Conservation (phyloP, 768 basidiomycete genomes). For the Leucosporidium creatinivorum region DNA sequence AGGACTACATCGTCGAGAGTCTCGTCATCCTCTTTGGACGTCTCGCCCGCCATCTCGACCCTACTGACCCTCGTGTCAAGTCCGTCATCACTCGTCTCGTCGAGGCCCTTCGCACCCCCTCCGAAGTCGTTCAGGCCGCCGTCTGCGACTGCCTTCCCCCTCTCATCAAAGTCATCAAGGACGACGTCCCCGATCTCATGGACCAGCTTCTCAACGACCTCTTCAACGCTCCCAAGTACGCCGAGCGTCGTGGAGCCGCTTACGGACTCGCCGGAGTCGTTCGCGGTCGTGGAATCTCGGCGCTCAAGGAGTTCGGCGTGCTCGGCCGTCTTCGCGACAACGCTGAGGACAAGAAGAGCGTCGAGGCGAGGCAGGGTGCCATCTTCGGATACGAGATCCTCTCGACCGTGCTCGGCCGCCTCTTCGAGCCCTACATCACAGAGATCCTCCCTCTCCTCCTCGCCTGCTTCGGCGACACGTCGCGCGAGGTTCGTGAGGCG, state of each 20-base stretch:
- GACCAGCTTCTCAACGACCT: constrained; percentile 70
- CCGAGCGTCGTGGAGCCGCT: constrained; percentile 88
- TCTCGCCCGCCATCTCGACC: constrained; percentile 75
- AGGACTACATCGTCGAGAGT: constrained; percentile 86
- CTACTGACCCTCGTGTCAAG: constrained; percentile 68
- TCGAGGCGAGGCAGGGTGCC: constrained; percentile 81
- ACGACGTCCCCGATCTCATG: constrained; percentile 58
- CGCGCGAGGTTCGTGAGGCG: constrained; percentile 82
- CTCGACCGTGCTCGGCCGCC: constrained; percentile 71
- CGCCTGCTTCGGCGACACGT: constrained; percentile 75
- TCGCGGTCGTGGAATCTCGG: constrained; percentile 78
- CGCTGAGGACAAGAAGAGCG: constrained; percentile 79
- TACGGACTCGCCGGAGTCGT: constrained; percentile 90
- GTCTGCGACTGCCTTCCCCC: constrained; percentile 92
- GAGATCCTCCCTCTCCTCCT: constrained; percentile 77
- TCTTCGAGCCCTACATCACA: constrained; percentile 88
- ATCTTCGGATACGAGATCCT: constrained; percentile 93
- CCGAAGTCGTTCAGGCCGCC: constrained; percentile 92
- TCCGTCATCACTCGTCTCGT: constrained; percentile 75
- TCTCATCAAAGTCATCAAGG: constrained; percentile 63
- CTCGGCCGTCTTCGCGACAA: constrained; percentile 65
- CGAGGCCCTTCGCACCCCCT: constrained; percentile 82
- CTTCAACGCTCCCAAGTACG: constrained; percentile 75
- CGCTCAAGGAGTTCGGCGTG: constrained; percentile 75
- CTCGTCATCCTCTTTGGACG: constrained; percentile 91